phyloP scores from a whole-genome alignment of 805 yeast genomes.

The Cyberlindnera galapagoensis region DNA sequence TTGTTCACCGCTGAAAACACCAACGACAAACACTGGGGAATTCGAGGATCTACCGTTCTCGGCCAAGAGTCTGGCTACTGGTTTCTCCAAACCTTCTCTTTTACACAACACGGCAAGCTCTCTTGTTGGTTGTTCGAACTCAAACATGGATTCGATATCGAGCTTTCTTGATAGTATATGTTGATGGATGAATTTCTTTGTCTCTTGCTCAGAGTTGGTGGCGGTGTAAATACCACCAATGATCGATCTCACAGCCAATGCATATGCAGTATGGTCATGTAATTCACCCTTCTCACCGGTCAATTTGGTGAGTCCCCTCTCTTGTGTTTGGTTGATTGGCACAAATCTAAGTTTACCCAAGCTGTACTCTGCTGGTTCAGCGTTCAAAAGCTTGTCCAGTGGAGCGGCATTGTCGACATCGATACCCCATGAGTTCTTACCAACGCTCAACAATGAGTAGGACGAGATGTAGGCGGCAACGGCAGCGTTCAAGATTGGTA shows the following conservation, averaged over 20 bases:
- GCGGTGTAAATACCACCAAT: slow-evolving; percentile 80
- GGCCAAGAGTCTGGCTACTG: slow-evolving; percentile 76
- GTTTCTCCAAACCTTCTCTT: slow-evolving; percentile 65
- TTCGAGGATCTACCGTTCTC: slow-evolving; percentile 88
- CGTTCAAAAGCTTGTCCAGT: slow-evolving; percentile 58
- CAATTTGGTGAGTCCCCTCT: slow-evolving; percentile 46
- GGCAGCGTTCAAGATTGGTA: slow-evolving; percentile 66
- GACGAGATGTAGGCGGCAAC: slow-evolving; percentile 71
- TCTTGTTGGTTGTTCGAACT: slow-evolving; percentile 79
- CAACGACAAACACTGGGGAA: slow-evolving; percentile 84
- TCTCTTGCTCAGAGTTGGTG: slow-evolving; percentile 45
- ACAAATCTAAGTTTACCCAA: slow-evolving; percentile 63
- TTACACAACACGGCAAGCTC: slow-evolving; percentile 73
- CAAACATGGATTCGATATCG: slow-evolving; percentile 66
- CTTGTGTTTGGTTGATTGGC: slow-evolving; percentile 26
- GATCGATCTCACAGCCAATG: slow-evolving; percentile 73
- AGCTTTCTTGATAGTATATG: slow-evolving; percentile 81
- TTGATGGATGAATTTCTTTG: slow-evolving; percentile 62
- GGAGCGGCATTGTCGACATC: slow-evolving; percentile 63
- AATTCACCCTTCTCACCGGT: slow-evolving; percentile 27
- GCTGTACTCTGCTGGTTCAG: slow-evolving; percentile 60
- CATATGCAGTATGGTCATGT: slow-evolving; percentile 31
- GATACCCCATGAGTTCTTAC: slow-evolving; percentile 76
- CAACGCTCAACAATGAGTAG: slow-evolving; percentile 58
- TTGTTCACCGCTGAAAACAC: slow-evolving; percentile 77